Base-by-base conservation (phyloP, 306 rosid species). In the Fragaria iinumae region DNA sequence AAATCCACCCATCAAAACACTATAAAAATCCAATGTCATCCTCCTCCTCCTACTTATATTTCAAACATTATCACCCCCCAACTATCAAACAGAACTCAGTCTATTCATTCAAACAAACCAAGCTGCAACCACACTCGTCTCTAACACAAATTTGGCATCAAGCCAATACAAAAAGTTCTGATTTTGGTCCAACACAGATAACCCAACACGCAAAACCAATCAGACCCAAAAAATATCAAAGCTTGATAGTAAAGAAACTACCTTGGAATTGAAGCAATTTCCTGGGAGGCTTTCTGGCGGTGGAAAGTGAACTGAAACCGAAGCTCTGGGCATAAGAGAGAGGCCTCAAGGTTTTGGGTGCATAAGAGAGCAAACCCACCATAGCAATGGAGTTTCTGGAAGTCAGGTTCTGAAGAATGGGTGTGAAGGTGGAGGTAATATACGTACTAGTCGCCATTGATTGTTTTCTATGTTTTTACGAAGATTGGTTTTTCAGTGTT, bases 241-340 rank as follows among this genome's bases (percentile, higher is more conserved):
- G 18, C 23, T 47, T 44, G 64, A 41, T 20, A 73, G 0, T 20
- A 50, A 62, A 57, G 18, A 74, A 73, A 45, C 82, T 69, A 92
- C 97, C 97, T 87, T 92, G 93, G 74, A 88, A 81, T 29, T 92
- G 96, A 72, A 88, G 76, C 29, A 77, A 73, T 29, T 81, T 90
- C 34, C 79, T 75, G 78, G 79, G 80, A 48, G 73, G 79, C 70
- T 80, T 84, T 55, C 80, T 71, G 36, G 85, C 73, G 14, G 83
- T 59, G 67, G 86, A 80, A 52, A 87, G 67, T 27, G 90, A 81
- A 71, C 82, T 25, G 78, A 81, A 93, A 75, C 84, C 67, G 69
- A 80, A 65, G 50, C 60, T 71, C 80, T 74, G 83, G 47, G 82
- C 34, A 44, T 75, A 67, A 79, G 66, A 84, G 80, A 57, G 77